Base-by-base conservation (phyloP, 768 basidiomycete genomes). In the Auricularia heimuer region DNA sequence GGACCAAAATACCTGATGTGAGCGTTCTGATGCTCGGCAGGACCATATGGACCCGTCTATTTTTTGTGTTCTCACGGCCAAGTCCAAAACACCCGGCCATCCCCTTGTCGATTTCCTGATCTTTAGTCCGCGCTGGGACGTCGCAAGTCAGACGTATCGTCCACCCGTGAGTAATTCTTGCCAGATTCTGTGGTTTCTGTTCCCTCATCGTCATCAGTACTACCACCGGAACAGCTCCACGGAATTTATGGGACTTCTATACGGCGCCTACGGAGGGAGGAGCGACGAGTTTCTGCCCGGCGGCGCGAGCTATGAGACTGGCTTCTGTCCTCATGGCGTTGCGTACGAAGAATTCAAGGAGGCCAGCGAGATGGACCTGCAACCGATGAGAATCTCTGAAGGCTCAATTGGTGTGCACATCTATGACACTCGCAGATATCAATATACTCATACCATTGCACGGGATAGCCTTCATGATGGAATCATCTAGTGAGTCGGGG, bases 31-130 rank as follows among this genome's bases (percentile, higher is more conserved):
- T 44, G 7, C 21, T 39, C 33, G 18, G 24, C 0, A 80, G 69
- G 87, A 88, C 71, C 87, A 88, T 72, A 83, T 87, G 71, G 86
- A 87, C 70, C 86, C 86, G 1, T 85, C 84, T 10, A 82, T 85
- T 67, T 86, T 87, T 76, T 86, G 85, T 66, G 83, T 87, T 61
- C 81, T 88, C 66, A 88, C 85, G 1, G 86, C 82, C 37, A 82
- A 82, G 67, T 87, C 86, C 33, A 85, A 86, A 72, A 80, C 79
- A 16, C 77, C 80, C 12, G 80, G 81, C 16, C 81, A 83, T 2
- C 82, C 85, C 10, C 78, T 88, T 12, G 80, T 82, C 2, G 86
- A 87, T 71, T 83, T 88, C 75, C 74, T 87, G 63, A 82, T 87
- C 68, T 86, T 87, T 74, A 81, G 82, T 63, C 80, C 80, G 3